A percentile compares a stretch with the other conserved stretches of the same genome.
Conservation (phyloP, 768 basidiomycete genomes). For the Lentinula sp. region DNA sequence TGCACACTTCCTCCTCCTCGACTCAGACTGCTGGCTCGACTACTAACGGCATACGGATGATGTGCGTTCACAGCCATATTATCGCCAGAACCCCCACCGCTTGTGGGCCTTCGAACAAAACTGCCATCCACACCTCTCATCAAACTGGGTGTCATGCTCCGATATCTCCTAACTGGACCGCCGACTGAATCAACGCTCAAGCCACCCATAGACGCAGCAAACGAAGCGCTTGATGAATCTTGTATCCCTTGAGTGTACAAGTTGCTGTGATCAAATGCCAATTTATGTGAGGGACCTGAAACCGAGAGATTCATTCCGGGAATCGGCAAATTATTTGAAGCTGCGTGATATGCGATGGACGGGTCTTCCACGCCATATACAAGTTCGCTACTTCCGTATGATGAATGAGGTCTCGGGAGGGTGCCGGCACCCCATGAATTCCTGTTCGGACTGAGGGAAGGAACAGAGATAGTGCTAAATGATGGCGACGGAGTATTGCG, state of each 20-base stretch:
- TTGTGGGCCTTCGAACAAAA: constrained; percentile 12
- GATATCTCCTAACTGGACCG: constrained; percentile 64
- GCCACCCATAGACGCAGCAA: background rate
- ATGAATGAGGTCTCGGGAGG: background rate
- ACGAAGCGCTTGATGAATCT: constrained; percentile 1
- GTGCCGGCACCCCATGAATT: background rate
- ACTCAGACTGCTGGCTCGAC: constrained; percentile 3
- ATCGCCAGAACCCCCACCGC: background rate
- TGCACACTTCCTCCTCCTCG: constrained; percentile 8
- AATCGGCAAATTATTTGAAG: background rate
- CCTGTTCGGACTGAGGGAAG: constrained; percentile 26
- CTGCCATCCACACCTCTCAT: constrained; percentile 41
- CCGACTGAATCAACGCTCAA: constrained; percentile 20
- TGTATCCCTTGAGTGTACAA: constrained; percentile 40
- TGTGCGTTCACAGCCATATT: constrained; percentile 34
- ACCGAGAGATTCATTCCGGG: constrained; percentile 5
- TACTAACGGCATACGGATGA: constrained; percentile 43
- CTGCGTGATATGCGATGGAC: background rate
- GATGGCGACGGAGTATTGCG: constrained; percentile 32
- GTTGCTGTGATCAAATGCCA: constrained; percentile 52
- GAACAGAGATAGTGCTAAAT: constrained; percentile 31
- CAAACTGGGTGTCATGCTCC: constrained; percentile 72
- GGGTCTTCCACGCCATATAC: background rate
- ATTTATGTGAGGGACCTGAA: constrained; percentile 59
- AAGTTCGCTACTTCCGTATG: background rate